Conservation (phyloP, 257 asterid genomes). For the Nicotiana otophora region DNA sequence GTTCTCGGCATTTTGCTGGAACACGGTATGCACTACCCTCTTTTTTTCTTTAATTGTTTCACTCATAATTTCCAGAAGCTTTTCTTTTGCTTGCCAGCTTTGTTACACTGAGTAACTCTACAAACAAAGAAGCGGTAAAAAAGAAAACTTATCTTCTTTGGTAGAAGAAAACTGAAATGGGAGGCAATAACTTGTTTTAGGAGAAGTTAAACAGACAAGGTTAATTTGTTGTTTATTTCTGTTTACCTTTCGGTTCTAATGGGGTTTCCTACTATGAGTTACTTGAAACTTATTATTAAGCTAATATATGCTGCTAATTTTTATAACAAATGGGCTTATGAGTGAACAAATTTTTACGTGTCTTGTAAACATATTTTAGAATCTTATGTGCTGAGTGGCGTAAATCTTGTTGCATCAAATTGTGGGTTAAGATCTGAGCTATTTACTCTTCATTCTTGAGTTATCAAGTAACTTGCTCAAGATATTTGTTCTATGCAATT, state of each 20-base stretch:
- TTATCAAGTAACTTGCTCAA: background rate
- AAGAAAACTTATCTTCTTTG: background rate
- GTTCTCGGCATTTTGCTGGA: constrained; percentile 99
- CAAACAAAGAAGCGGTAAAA: background rate
- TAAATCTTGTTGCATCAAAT: background rate
- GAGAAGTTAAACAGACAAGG: background rate
- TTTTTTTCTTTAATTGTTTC: constrained; percentile 2
- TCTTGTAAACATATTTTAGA: background rate
- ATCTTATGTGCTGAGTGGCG: background rate
- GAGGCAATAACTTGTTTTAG: background rate
- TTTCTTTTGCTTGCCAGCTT: background rate
- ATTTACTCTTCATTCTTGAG: background rate
- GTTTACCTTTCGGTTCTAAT: background rate
- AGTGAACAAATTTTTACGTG: background rate
- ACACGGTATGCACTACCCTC: constrained; percentile 61
- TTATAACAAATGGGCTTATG: background rate
- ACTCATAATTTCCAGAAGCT: background rate
- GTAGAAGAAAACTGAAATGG: background rate
- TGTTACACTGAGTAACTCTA: background rate
- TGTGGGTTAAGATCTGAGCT: background rate
- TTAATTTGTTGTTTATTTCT: background rate
- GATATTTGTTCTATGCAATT: background rate
- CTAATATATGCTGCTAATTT: background rate
- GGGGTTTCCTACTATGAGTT: background rate
- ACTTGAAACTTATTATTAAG: background rate